Percentiles rank a stretch among this genome's conserved stretches.
Conservation (phyloP, 208 protist species). For the Crithidia expoeki region DNA sequence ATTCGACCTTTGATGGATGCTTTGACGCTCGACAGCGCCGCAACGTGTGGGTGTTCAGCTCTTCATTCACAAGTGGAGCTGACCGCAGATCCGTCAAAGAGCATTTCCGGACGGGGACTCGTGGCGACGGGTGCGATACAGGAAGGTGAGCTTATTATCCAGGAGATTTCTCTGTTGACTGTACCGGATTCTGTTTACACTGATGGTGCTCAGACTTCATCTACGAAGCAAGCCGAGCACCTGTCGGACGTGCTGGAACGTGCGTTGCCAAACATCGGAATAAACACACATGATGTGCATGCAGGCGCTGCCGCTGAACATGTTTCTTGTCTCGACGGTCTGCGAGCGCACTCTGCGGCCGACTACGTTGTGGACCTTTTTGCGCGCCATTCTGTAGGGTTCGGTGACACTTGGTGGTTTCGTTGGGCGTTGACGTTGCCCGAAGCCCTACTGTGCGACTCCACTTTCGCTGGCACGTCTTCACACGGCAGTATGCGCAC, state of each 20-base stretch:
- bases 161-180: constrained; percentile 22
- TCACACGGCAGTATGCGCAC: neutral
- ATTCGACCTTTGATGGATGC: neutral
- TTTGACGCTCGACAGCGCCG: neutral
- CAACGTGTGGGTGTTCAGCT: neutral
- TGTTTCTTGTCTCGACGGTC: neutral
- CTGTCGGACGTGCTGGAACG: neutral
- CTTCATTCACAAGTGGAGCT: constrained; percentile 41
- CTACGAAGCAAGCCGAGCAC: neutral
- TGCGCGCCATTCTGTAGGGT: neutral
- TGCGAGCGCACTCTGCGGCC: neutral
- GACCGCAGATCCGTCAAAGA: constrained; percentile 30
- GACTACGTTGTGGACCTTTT: neutral
- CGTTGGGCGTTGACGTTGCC: constrained; percentile 2
- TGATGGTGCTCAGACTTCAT: neutral
- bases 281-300: neutral
- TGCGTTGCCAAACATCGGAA: neutral
- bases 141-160: constrained; percentile 45
- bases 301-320: neutral
- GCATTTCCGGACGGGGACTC: constrained; percentile 46
- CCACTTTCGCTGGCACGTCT: neutral
- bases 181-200: neutral
- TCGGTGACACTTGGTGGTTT: neutral
- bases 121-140: constrained; percentile 35
- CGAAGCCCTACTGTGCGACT: neutral